Evolutionary conservation across 2,329 filamentous ascomycete genomes (phyloP), one percentile per base, ranked within the genome.

Genomic region (Tympanopsis confertula): DNA sequence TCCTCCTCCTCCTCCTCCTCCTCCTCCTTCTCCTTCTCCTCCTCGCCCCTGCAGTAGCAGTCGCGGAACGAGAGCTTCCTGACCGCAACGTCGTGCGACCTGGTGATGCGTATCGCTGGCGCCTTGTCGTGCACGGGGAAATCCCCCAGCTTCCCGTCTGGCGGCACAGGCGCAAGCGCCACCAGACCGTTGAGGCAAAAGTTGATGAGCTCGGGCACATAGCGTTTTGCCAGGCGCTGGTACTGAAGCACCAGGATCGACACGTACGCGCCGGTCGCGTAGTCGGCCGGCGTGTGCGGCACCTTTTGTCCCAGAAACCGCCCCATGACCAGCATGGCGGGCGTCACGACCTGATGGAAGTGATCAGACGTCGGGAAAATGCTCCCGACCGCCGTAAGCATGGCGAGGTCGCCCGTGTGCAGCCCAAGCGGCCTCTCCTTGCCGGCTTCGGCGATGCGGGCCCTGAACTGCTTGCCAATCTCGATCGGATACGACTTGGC

Each of bases 301-400:
- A 80, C 68, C 40, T 78, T 86, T 47, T 94, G 78, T 1, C 82
- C 86, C 19, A 98, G 69, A 58, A 84, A 94, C 39, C 86, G 77
- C 12, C 74, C 74, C 58, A 96, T 86, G n/a, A 80, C 73, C 4
- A 95, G 74, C 59, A 86, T 82, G 1, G 89, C 83, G 2, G 91
- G 91, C 2, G 91, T 98, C 29, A 86, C 82, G 24, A 96, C 86
- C 49, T 91, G 83, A 51, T 98, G 91, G 59, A 96, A 98, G 59
- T 96, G 88, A 58, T 98, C 91, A 0, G 88, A 95, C 0, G 91
- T 94, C 3, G 91, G 88, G 51, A 94, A 98, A 38, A 93, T 83
- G 2, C 78, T 78, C 29, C 81, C 78, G 41, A 95, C 75, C 0
- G 86, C 87, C 1, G 86, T 88, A 24, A 98, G 63, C n/a, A 94